Evolutionary conservation across 2,329 filamentous ascomycete genomes (phyloP), one percentile per base, ranked within the genome.

Genomic region (Massarina eburnea): DNA sequence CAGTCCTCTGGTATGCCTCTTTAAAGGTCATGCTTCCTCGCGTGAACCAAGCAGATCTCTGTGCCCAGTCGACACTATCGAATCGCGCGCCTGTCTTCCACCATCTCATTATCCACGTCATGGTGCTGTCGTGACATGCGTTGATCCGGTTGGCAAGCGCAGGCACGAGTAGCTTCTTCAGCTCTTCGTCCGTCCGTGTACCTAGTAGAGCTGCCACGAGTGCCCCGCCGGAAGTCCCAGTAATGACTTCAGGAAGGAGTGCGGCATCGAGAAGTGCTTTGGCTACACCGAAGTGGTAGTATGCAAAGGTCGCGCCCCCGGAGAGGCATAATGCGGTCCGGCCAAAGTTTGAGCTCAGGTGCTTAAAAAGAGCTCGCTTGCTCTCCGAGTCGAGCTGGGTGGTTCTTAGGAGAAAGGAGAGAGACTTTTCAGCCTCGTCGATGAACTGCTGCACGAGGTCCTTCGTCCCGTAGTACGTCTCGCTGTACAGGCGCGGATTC

Each of bases 381-480:
- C 86, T 84, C 19, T 91, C 85, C 15, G 78, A 68, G 4, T 80
- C 76, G 24, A 96, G 74, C 54, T 87, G 81, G 24, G 81, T 77
- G 8, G 86, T 90, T 35, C 80, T 75, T 3, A 85, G 73, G 9
- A 97, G 73, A 51, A 94, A 82, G 41, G 80, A 76, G 37, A 96
- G 76, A 22, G 79, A 80, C 2, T 71, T 79, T 75, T 88, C 84
- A 39, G 88, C 85, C 72, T 97, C 91, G 50, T 96, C 89, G 35
- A 96, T 76, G 63, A 92, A 97, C 44, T 85, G 84, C 71, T 97
- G 94, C 22, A 96, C 89, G 54, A 96, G 72, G 50, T 94, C 83
- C 71, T 99, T 99, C n/a, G 94, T 97, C 24, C 94, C 94, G 59
- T 91, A 96, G 67, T 99, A 99, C 3, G 92, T 95, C 73, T 97